Base-by-base conservation (phyloP, 139 green algal genomes). In the Chlorella sorokiniana region DNA sequence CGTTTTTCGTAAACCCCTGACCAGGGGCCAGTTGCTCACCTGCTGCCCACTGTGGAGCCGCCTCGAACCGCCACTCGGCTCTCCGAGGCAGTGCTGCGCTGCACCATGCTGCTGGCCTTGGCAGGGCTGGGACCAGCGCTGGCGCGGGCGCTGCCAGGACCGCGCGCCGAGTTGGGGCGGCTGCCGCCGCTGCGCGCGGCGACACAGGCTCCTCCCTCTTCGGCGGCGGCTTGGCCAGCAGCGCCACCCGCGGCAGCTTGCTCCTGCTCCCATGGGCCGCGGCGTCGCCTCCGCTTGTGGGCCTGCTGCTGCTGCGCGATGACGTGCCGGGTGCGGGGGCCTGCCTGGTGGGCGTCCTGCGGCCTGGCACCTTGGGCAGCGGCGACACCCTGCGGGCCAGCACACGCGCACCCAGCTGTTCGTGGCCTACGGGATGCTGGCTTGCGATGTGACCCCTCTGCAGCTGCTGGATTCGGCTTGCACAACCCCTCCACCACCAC, bases 201-300 rank as follows among this genome's bases (percentile, higher is more conserved):
- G 74, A 70, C 29, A 68, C 27, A 22, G 72, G 51, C 29, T 84
- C 79, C 67, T 77, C 79, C 31, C 63, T 70, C 41, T 84, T 84
- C 42, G 79, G 44, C 25, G 79, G 65, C 41, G 74, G 78, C 40
- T 78, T 68, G 54, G 82, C 61, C 41, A 86, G 61, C 74, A 86
- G 76, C 4, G 82, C 82, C 25, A 86, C 82, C 51, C 82, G 68
- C 51, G 72, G 72, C 33, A 79, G 72, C 33, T 48, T 48, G 72
- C 52, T 52, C 72, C 61, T 79, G 33, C 22, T 51, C 8, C n/a
- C 72, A 4, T 18, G 29, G 35, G 44, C 33, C 14, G 16, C 67
- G 71, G 33, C 31, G 41, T 8, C 35, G 72, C 31, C 52, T 52
- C 69, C 54, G 48, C 71, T 63, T 44, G 29, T 45, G 10, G 71